Base-by-base conservation (phyloP, 805 yeast genomes). In the Saturnispora galanensis region DNA sequence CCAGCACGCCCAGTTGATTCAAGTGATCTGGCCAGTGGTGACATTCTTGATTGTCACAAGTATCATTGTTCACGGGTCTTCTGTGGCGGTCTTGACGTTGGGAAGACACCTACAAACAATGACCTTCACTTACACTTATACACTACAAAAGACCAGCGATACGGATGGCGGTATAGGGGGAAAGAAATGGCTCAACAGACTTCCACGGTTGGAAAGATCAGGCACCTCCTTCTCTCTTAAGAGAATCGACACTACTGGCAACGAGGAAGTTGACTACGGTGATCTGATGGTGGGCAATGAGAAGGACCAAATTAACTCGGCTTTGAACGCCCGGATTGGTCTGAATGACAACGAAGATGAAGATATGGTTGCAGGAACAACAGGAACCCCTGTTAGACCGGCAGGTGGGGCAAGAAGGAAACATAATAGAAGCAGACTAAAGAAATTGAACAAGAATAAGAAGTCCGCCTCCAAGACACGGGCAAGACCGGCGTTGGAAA, bases 71-170 rank as follows among this genome's bases (percentile, higher is more conserved):
- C 82, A 77, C 54, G 81, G 82, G 4, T 74, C 81, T 0, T 74
- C 81, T 0, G 79, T 74, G 11, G 77, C 79, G 1, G 77, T 74
- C 3, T 54, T 73, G 38, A 71, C 86, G 5, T 66, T 82, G 17
- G 97, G 98, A 40, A 84, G 81, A 56, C 83, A 90, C 47, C 73
- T 90, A 60, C 88, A 89, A 66, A 82, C 95, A 42, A 84, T 93
- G 81, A 86, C 96, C 1, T 77, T 90, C 55, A 84, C 96, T 1
- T 84, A 89, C 82, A 77, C 97, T 0, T 82, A 86, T 59, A 87
- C 96, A 16, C 76, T 77, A 26, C 77, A 76, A 18, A 81, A 79
- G 62, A 68, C 60, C 64, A 70, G 35, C 67, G 73, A 52, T 72
- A 16, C 37, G 70, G 81, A 7, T 69, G 83, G 28, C 84, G 97